Conservation (phyloP, 306 rosid genomes). For the Boehmeria nivea region DNA sequence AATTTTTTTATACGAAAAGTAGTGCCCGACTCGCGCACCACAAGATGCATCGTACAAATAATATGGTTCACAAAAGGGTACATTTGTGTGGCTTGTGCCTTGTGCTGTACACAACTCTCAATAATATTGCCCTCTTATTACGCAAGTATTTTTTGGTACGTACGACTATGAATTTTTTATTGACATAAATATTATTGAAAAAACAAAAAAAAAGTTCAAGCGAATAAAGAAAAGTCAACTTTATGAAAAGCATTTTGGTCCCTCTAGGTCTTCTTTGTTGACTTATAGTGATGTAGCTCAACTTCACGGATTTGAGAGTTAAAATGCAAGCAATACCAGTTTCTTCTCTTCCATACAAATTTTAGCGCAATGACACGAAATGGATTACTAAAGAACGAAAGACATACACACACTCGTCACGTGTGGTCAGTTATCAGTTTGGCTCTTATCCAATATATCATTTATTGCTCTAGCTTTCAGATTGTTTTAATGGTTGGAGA, state of each 20-base stretch:
- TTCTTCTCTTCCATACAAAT: neutral
- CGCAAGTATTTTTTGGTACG: no score
- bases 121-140: no score
- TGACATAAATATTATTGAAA: no score
- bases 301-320: neutral
- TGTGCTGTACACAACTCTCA: no score
- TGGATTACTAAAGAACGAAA: neutral
- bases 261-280: neutral
- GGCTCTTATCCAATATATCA: neutral
- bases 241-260: neutral
- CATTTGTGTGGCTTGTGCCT: no score
- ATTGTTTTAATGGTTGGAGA: neutral
- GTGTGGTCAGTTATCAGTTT: constrained; percentile 5
- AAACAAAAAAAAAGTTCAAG: no score
- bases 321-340: neutral
- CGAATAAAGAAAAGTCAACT: neutral
- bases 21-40: no score
- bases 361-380: neutral
- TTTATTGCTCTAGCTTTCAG: constrained; percentile 5
- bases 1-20: no score
- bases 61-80: no score
- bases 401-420: neutral
- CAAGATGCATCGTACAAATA: no score
- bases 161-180: no score
- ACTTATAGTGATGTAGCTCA: neutral